Evolutionary conservation across 139 green algal genomes (phyloP), one percentile per base, ranked within the genome.

Genomic region (Prasinococcaceae sp.): DNA sequence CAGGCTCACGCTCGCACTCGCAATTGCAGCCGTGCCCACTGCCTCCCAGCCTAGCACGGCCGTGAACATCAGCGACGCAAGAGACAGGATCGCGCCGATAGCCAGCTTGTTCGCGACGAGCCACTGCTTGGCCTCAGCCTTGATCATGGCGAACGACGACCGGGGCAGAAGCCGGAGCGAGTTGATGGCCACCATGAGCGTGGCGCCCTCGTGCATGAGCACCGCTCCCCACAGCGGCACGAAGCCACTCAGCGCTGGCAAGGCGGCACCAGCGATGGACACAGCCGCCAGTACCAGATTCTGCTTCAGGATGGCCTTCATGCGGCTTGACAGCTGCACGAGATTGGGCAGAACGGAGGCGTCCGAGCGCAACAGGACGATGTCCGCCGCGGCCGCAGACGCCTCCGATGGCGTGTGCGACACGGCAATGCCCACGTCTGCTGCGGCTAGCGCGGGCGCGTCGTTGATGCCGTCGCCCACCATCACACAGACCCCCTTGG

Each of bases 401-500:
- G 83, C 76, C 36, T 80, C 78, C n/a, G 41, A 68, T 0, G 75
- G 66, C 2, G 71, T 74, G 14, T 56, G 23, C 22, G n/a, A 24
- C 49, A 97, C 79, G 0, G 90, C 90, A 32, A 98, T 87, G 26
- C 90, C 90, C 10, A 97, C 79, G 60, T 97, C 88, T 2, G 90
- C 84, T 3, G 82, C 79, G 0, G 80, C 92, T 29, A 99, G 72
- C 4, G 90, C 90, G 10, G 92, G 92, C 1, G 79, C 78, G 72
- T 99, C 92, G 60, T 99, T 99, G 30, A 99, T 69, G 30, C 92
- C 92, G 60, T 99, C 92, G 3, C 92, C 92, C 35, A 99, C 86
- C 85, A 99, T 94, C 3, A 27, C 47, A 33, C 9, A 12, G 14
- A 25, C 20, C 19, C 10, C 26, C 30, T 25, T 2, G 29, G 45